Percentiles rank a stretch among this genome's conserved stretches.
These are phyloP conservation scores for Citrus sp. DNA, from an alignment of 345 rosid species.

Conservation along the genomic window DNA sequence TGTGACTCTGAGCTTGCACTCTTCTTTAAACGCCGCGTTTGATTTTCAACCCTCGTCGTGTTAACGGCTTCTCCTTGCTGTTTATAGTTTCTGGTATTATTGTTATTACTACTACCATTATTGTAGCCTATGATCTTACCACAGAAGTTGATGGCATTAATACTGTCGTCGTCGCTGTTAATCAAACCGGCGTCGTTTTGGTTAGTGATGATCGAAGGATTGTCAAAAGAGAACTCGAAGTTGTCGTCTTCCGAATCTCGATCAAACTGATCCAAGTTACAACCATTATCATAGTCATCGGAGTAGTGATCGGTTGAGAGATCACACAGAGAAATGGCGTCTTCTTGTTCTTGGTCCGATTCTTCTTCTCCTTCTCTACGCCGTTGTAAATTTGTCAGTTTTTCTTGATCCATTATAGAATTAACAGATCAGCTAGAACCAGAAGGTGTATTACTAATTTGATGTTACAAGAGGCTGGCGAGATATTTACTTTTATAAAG, in stretches of 20 bases:
- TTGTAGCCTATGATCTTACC: slow-evolving; percentile 10
- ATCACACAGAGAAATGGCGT: slow-evolving; percentile 28
- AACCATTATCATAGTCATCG: too few species aligned
- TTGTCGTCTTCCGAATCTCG: background rate
- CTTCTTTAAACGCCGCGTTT: background rate
- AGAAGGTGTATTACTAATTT: too few species aligned
- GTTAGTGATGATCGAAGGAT: background rate
- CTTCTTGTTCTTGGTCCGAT: slow-evolving; percentile 24
- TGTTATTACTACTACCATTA: background rate
- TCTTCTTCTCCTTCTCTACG: background rate
- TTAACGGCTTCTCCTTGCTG: background rate
- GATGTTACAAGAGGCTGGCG: background rate
- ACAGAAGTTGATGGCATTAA: slow-evolving; percentile 18
- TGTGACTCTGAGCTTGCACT: background rate
- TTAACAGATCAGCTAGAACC: too few species aligned
- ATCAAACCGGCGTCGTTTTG: background rate
- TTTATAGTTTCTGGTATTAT: background rate
- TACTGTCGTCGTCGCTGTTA: background rate
- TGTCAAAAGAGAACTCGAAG: slow-evolving; percentile 15
- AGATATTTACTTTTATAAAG: background rate
- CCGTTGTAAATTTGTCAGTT: background rate
- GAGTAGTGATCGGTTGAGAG: slow-evolving; percentile 4
- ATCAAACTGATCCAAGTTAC: too few species aligned
- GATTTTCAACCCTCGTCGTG: background rate
- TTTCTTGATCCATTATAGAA: background rate